Base-by-base conservation (phyloP, 768 basidiomycete genomes). In the Leccinum truebloodii region DNA sequence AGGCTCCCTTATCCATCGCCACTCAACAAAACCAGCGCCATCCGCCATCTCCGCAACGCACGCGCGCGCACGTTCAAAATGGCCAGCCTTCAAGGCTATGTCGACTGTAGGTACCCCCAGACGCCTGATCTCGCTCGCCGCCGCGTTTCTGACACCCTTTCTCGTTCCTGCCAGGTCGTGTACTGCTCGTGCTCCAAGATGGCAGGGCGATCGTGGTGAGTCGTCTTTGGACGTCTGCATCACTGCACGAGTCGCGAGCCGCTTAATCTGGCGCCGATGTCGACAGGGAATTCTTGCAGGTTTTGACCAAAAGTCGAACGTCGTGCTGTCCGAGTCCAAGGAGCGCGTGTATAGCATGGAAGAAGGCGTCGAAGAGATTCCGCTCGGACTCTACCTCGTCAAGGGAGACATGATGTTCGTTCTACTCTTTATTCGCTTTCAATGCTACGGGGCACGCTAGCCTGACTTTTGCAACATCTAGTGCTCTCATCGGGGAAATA, bases 331-430 rank as follows among this genome's bases (percentile, higher is more conserved):
- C 14, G 92, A 95, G 71, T 91, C 89, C 59, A 93, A 90, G 71
- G 97, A 99, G 73, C 87, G 96, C 67, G 87, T 98, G 35, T 98
- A 92, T 74, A 92, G 89, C 70, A 76, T 84, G 56, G 97, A 99
- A 16, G 92, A 92, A 68, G 90, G 91, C 44, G 94, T 97, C 28
- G 93, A 98, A 76, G 95, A 98, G 80, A 87, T 95, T 10, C 91
- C 94, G 0, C 80, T 98, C 26, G 97, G 97, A 0, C 80, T 98
- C 50, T 98, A 99, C 76, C 87, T 99, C 69, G 94, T 99, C 71
- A 95, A 98, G 69, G 97, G 97, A 3, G 97, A 99, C 73, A 95
- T 95, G 83, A 95, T 96, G 97, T 98, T 69, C 75, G 94, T 86
- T 48, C 6, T n/a, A 18, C 52, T 12, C 13, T 34, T 6, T 51